Conservation (phyloP, 163 green algal genomes). For the Chlamydomonas reinhardtii region DNA sequence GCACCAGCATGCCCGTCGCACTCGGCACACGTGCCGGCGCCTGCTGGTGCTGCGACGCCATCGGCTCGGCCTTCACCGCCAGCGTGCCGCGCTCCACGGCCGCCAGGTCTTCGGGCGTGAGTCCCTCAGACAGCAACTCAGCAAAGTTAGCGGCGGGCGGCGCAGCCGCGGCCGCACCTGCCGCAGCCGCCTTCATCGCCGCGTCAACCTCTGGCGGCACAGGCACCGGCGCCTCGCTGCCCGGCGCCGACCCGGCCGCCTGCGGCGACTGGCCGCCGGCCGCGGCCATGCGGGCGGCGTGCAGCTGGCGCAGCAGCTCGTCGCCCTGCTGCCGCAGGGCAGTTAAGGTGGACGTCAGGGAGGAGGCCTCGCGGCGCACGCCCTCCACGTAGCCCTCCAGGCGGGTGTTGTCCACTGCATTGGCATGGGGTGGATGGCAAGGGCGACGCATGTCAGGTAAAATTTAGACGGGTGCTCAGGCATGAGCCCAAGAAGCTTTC, state of each 20-base stretch:
- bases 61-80: not conserved
- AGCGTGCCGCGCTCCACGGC: not conserved
- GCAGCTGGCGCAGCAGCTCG: not conserved
- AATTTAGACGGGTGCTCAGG: too few relatives aligned
- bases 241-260: too few relatives aligned
- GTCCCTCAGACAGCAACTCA: not conserved
- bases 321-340: not conserved
- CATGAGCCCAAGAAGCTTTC: too few relatives aligned
- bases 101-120: not conserved
- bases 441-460: too few relatives aligned
- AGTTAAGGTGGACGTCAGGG: not conserved
- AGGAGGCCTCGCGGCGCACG: not conserved
- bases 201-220: not conserved
- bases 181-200: not conserved
- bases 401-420: not conserved
- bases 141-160: too few relatives aligned
- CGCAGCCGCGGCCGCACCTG: not conserved
- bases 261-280: too few relatives aligned
- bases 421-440: too few relatives aligned
- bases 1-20: too few relatives aligned
- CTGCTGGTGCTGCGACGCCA: not conserved
- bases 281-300: not conserved
- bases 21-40: too few relatives aligned
- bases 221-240: not conserved
- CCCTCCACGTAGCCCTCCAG: not conserved